A percentile compares a stretch with the other conserved stretches of the same genome.
phyloP scores from a whole-genome alignment of 805 yeast species.

The Kodamaea laetipori region DNA sequence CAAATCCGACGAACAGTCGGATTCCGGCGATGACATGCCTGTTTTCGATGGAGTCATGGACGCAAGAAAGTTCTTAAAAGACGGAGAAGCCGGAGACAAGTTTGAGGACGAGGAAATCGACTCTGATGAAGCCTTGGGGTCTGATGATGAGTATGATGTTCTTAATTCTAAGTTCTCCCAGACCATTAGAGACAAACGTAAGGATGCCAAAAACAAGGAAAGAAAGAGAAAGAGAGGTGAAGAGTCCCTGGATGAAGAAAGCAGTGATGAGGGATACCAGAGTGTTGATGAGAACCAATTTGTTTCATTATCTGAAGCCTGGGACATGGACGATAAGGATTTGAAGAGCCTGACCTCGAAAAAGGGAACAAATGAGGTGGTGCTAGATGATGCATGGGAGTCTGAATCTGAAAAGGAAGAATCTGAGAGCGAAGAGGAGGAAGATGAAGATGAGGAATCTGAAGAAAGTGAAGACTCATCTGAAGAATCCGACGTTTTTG shows the following conservation, averaged over 20 bases:
- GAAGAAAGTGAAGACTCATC: slow-evolving; percentile 29
- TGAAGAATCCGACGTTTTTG: slow-evolving; percentile 15
- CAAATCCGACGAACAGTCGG: slow-evolving; percentile 23
- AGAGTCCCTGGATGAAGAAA: slow-evolving; percentile 28
- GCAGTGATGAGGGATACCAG: slow-evolving; percentile 53
- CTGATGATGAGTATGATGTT: slow-evolving; percentile 69
- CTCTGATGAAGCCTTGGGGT: slow-evolving; percentile 87
- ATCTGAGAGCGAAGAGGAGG: slow-evolving; percentile 21
- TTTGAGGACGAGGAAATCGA: slow-evolving; percentile 69
- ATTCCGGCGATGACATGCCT: slow-evolving; percentile 17
- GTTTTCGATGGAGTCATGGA: slow-evolving; percentile 43
- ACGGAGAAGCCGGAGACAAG: slow-evolving; percentile 21
- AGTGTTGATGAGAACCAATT: slow-evolving; percentile 78
- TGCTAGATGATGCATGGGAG: slow-evolving; percentile 31
- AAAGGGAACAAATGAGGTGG: slow-evolving; percentile 26
- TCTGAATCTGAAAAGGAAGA: slow-evolving; percentile 28
- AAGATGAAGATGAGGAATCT: slow-evolving; percentile 23
- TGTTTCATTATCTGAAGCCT: slow-evolving; percentile 78
- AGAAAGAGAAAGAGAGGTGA: slow-evolving; percentile 29
- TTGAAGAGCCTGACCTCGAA: slow-evolving; percentile 19
- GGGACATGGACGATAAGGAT: slow-evolving; percentile 77
- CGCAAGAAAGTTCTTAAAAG: slow-evolving; percentile 39
- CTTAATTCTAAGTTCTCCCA: slow-evolving; percentile 69
- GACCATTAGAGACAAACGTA: slow-evolving; percentile 59
- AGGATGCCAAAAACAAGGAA: slow-evolving; percentile 35